These are phyloP conservation scores for Phytophthora sansomeana DNA, from an alignment of 352 stramenopile genomes.

Conservation along the genomic window DNA sequence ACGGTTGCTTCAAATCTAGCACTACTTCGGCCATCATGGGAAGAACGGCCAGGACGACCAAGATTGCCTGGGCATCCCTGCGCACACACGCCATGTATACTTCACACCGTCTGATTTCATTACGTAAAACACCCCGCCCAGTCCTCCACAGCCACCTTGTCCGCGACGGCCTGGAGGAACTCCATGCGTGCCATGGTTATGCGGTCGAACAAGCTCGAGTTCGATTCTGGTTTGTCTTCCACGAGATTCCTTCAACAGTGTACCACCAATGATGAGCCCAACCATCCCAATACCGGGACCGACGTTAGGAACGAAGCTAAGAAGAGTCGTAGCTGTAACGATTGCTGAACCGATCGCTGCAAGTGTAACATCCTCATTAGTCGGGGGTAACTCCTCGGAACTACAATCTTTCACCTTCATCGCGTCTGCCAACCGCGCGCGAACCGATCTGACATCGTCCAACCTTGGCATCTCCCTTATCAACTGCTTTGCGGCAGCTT, in stretches of 20 bases:
- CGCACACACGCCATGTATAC: not conserved
- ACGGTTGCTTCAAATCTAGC: not conserved
- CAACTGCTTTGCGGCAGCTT: not conserved
- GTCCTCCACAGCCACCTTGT: not conserved
- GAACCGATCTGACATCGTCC: not conserved
- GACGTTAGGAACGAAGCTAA: not conserved
- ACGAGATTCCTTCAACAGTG: not conserved
- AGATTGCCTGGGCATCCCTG: not conserved
- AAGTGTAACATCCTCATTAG: not conserved
- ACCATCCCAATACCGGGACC: not conserved
- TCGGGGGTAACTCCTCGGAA: not conserved
- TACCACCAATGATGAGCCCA: not conserved
- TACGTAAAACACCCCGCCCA: slow-evolving; percentile 1
- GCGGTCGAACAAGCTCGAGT: not conserved
- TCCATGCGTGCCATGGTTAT: not conserved
- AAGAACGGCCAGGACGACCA: not conserved
- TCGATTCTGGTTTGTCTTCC: slow-evolving; percentile 4
- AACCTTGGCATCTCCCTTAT: not conserved
- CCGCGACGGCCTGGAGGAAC: slow-evolving; percentile 1
- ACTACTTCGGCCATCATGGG: not conserved
- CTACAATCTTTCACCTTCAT: not conserved
- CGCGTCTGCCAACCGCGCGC: not conserved
- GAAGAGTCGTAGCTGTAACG: not conserved
- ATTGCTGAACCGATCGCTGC: not conserved
- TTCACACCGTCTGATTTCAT: not conserved